A percentile compares a stretch with the other conserved stretches of the same genome.
phyloP scores from a whole-genome alignment of 257 asterid genomes.

The Striga asiatica region DNA sequence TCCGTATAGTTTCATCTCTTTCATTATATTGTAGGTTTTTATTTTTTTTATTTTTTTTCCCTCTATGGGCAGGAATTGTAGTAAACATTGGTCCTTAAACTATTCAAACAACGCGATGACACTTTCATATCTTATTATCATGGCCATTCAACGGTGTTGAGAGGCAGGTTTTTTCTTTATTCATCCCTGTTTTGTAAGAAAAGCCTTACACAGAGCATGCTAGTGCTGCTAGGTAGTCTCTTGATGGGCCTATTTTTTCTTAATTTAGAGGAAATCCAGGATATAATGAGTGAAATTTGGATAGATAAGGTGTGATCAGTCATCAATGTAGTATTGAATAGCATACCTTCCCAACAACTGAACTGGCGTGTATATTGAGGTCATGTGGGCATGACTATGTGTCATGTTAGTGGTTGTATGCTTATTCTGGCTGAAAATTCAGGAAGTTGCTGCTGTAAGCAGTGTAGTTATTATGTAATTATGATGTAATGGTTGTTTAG shows the following conservation, averaged over 20 bases:
- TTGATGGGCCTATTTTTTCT: not conserved
- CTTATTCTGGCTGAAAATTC: not conserved
- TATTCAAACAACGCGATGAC: not conserved
- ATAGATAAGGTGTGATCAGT: not conserved
- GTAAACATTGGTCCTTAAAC: not conserved
- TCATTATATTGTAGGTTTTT: not conserved
- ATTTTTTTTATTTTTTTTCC: not conserved
- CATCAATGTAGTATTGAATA: not conserved
- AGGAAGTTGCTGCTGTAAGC: no score
- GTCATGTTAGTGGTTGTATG: not conserved
- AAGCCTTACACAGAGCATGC: not conserved
- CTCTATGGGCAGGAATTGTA: not conserved
- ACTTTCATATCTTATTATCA: not conserved
- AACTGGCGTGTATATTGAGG: not conserved
- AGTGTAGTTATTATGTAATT: no score
- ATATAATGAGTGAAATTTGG: not conserved
- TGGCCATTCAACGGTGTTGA: not conserved
- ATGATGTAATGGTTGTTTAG: no score
- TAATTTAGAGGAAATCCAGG: not conserved
- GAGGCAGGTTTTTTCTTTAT: not conserved
- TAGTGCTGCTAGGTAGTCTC: not conserved
- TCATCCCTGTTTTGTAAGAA: not conserved
- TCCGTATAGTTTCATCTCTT: not conserved
- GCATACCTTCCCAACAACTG: not conserved
- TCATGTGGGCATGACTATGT: not conserved